Evolutionary conservation across 176 grass and related monocot genomes (phyloP), one percentile per base, ranked within the genome.

Genomic region (Musa troglodytarum): DNA sequence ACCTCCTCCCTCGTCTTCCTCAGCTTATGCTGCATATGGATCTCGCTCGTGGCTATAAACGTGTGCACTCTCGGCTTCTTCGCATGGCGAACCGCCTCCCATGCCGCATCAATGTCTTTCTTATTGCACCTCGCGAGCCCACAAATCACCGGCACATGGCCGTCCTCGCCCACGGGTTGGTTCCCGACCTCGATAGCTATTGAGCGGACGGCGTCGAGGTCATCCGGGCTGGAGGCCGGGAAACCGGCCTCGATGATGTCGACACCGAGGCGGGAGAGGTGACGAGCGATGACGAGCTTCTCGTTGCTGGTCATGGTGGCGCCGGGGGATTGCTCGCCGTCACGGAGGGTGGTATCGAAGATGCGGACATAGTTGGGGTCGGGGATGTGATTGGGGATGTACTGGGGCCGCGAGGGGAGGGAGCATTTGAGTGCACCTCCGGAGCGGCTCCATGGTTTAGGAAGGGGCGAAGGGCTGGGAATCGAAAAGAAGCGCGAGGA

Each of bases 191-290:
- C 93, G 76, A 90, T 81, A 63, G 89, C 87, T 84, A 97, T 93
- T 51, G 87, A 87, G 19, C 93, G 90, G 70, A 97, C 93, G 12
- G 93, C 93, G 68, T 90, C 93, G 28, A 97, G 93, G 85, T 97
- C 93, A 75, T 93, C 93, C 9, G 93, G 89, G 24, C 87, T 92
- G 77, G 93, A 86, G 0, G 87, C 93, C 49, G 93, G 93, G 83
- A 96, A 96, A 0, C 93, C 93, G 0, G 93, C 93, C 83, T 96
- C 93, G 55, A 92, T 96, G 85, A 96, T 87, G 77, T 96, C 93
- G 29, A 96, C 93, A 51, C 93, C 93, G 7, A 96, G 85, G 71
- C 82, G 87, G 1, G 93, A 77, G 11, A 96, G 89, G 76, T 92
- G 93, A 65, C 87, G 85, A 15, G 89, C 93, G 26, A 96, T 74